Conservation (phyloP, 805 yeast genomes). For the Babjeviella inositovora region DNA sequence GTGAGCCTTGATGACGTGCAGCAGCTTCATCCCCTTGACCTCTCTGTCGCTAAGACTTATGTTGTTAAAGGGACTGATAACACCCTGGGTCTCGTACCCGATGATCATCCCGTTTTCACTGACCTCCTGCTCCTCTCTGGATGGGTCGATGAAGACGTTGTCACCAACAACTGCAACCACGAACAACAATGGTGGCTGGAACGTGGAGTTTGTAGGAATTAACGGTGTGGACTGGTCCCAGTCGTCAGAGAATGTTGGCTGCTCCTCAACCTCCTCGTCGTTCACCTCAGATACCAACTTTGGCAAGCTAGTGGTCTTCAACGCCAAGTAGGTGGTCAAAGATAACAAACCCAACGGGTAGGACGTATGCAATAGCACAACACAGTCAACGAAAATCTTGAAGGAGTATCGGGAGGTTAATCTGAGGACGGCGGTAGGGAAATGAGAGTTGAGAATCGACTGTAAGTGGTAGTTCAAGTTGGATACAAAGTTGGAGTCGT, state of each 20-base stretch:
- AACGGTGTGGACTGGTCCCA: slow-evolving; percentile 46
- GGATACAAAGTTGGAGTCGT: slow-evolving; percentile 55
- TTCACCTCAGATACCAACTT: slow-evolving; percentile 52
- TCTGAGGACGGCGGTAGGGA: slow-evolving; percentile 34
- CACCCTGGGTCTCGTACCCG: slow-evolving; percentile 16
- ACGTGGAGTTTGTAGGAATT: slow-evolving; percentile 16
- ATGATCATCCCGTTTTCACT: slow-evolving; percentile 70
- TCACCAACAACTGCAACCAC: slow-evolving; percentile 62
- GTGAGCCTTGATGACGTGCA: too few relatives aligned
- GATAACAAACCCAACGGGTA: slow-evolving; percentile 75
- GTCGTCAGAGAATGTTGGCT: slow-evolving; percentile 84
- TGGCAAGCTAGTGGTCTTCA: slow-evolving; percentile 67
- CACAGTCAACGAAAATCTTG: slow-evolving; percentile 65
- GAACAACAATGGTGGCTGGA: slow-evolving; percentile 64
- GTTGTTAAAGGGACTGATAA: background rate
- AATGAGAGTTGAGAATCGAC: slow-evolving; percentile 30
- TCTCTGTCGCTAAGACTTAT: too few relatives aligned
- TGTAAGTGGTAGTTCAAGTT: slow-evolving; percentile 49
- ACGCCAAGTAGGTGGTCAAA: slow-evolving; percentile 66
- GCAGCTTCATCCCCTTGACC: too few relatives aligned
- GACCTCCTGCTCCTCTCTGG: slow-evolving; percentile 77
- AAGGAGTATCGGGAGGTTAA: slow-evolving; percentile 65
- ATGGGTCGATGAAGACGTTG: slow-evolving; percentile 68
- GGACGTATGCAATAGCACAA: slow-evolving; percentile 62
- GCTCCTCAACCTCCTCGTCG: slow-evolving; percentile 60